Base-by-base conservation (phyloP, 495 filamentous ascomycete species). In the Lepraria neglecta region DNA sequence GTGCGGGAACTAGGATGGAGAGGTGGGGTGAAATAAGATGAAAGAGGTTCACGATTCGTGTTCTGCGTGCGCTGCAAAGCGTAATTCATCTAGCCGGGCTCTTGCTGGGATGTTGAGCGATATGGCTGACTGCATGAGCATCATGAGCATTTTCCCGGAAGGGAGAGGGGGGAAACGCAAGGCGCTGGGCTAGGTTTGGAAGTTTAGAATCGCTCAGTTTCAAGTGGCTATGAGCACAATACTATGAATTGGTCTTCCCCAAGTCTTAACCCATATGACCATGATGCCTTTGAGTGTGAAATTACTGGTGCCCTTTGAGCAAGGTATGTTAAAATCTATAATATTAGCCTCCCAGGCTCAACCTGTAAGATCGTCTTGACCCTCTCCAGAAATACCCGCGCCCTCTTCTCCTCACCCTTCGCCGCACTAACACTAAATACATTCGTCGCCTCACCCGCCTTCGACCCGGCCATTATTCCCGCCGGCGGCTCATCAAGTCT, bases 311-410 rank as follows among this genome's bases (percentile, higher is more conserved):
- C 17, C 28, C 0, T 31, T 46, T 54, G 52, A 17, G 21, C n/a
- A 46, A 12, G 24, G 7, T 5, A 12, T 10, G 33, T 24, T 43
- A 21, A 7, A 21, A 24, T 31, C 71, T 75, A 81, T 64, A 77
- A 74, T 51, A 97, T 84, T 53, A 97, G 73, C 56, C 85, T 78
- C 19, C 85, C 91, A 17, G 94, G 91, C 74, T 96, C 88, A 50
- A 77, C 80, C 73, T 94, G 92, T 66, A 98, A 74, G 27, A 91
- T 80, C 21, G 76, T 75, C 82, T 95, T 95, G 42, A 97, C 76
- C 52, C 89, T 84, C 72, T 89, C 86, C 58, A 98, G 72, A 75
- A 96, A 98, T 3, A 84, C 77, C 70, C 77, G 79, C 11, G 88
- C 94, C 66, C 92, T 76, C 73, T 81, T 82, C 80, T 92, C 89